These are phyloP conservation scores for Solanum medicagineum DNA, from an alignment of 257 asterid species.

Conservation along the genomic window DNA sequence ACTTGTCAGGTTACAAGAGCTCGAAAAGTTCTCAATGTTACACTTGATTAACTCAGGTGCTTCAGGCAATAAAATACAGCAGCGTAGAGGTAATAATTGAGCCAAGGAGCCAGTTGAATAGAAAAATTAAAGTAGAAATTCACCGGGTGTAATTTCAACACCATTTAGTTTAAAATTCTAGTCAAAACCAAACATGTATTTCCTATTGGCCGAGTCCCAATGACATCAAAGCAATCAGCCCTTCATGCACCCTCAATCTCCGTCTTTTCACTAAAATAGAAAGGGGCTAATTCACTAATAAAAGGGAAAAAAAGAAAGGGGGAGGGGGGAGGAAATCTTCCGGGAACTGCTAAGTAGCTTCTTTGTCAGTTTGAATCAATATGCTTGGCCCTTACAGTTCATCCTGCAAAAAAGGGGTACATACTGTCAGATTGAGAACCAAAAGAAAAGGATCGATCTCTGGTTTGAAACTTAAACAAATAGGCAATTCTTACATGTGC, in stretches of 20 bases:
- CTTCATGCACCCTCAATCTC: constrained; percentile 23
- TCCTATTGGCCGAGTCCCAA: constrained; percentile 2
- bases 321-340: not conserved
- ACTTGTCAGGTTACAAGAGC: not conserved
- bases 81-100: not conserved
- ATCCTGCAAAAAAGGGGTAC: constrained; percentile 39
- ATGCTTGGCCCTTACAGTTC: constrained; percentile 38
- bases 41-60: not conserved
- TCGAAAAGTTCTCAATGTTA: not conserved
- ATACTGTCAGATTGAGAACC: not conserved
- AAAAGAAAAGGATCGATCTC: too few relatives aligned
- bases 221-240: constrained; percentile 5
- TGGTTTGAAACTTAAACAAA: not conserved
- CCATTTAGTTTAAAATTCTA: not conserved
- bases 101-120: not conserved
- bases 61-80: not conserved
- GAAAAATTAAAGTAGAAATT: not conserved
- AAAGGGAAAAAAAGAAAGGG: not conserved
- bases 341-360: constrained; percentile 6
- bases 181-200: not conserved
- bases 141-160: not conserved
- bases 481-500: constrained; percentile 29
- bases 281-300: constrained; percentile 3
- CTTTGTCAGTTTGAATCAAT: not conserved
- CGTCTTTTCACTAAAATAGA: constrained; percentile 6